phyloP scores from a whole-genome alignment of 2,329 filamentous ascomycete genomes.

The Pestalotiopsis sp. region DNA sequence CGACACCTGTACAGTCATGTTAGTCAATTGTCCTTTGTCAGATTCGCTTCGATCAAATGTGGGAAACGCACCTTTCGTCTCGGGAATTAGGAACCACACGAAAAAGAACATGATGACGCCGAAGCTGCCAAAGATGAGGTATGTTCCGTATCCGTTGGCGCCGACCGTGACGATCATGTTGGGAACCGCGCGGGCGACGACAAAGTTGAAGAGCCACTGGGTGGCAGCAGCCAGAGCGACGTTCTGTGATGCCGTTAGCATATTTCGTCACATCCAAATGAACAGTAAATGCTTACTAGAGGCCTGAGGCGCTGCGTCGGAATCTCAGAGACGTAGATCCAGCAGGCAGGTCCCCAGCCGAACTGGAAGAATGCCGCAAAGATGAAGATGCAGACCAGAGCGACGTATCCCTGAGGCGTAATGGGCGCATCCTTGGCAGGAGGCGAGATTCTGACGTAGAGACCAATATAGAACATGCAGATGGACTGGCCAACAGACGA shows the following conservation, averaged over 20 bases:
- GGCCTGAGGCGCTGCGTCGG: conserved; percentile 56
- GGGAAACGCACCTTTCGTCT: conserved; percentile 34
- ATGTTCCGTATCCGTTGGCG: conserved; percentile 49
- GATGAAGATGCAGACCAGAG: conserved; percentile 68
- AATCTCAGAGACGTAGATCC: conserved; percentile 67
- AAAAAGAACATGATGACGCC: conserved; percentile 64
- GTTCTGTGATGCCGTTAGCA: conserved; percentile 35
- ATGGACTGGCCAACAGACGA: conserved; percentile 61
- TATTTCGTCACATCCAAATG: background rate
- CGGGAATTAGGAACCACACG: conserved; percentile 59
- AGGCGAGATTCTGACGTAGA: conserved; percentile 63
- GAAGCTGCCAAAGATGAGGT: conserved; percentile 66
- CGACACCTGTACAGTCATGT: conserved; percentile 47
- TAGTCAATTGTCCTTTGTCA: background rate
- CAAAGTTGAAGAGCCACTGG: conserved; percentile 69
- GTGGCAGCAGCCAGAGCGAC: conserved; percentile 64
- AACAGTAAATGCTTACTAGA: conserved; percentile 16
- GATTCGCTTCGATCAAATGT: too few relatives aligned
- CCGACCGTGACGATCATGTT: conserved; percentile 60
- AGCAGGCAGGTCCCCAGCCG: conserved; percentile 68
- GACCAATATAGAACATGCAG: conserved; percentile 68
- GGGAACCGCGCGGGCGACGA: conserved; percentile 64
- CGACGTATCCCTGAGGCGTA: conserved; percentile 65
- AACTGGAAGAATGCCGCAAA: conserved; percentile 70
- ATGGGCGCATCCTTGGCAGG: conserved; percentile 52